Percentiles rank a stretch among this genome's conserved stretches.
Evolutionary conservation across 2,329 filamentous ascomycete species (phyloP).

Genomic region (Aspergillus brunneoviolaceus): DNA sequence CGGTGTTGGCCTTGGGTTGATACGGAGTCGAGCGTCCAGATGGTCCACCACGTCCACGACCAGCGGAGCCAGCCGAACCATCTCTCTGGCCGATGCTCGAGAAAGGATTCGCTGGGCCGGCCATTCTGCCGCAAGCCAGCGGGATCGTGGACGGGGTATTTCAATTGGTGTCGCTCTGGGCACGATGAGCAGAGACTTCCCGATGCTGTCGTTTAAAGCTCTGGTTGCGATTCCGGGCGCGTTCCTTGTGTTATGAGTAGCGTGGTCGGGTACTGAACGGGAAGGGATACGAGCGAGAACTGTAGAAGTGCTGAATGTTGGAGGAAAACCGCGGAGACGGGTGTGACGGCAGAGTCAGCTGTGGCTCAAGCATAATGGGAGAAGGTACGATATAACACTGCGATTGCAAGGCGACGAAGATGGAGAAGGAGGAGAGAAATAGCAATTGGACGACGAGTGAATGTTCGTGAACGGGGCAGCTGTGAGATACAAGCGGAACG

Average conservation of each 20-base stretch:
- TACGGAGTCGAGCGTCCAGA: conserved; percentile 16
- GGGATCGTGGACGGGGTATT: conserved; percentile 20
- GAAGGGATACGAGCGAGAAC: conserved; percentile 7
- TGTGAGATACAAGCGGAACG: not conserved
- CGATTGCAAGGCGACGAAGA: conserved; percentile 9
- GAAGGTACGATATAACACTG: not conserved
- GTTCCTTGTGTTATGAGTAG: not conserved
- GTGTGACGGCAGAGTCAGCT: conserved; percentile 24
- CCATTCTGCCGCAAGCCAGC: conserved; percentile 32
- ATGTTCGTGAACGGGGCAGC: not conserved
- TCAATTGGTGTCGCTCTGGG: no score
- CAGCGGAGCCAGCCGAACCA: conserved; percentile 23
- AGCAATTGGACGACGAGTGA: conserved; percentile 4
- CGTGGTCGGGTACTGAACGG: not conserved
- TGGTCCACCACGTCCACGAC: conserved; percentile 28
- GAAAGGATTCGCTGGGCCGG: conserved; percentile 32
- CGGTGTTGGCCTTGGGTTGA: conserved; percentile 21
- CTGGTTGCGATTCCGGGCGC: not conserved
- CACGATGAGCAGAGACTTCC: no score
- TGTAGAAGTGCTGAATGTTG: conserved; percentile 18
- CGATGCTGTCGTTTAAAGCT: no score
- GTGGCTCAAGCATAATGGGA: not conserved
- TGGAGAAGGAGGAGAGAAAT: not conserved
- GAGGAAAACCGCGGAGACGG: conserved; percentile 16
- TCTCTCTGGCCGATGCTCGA: conserved; percentile 27